Base-by-base conservation (phyloP, 345 rosid species). In the Salix dunnii region DNA sequence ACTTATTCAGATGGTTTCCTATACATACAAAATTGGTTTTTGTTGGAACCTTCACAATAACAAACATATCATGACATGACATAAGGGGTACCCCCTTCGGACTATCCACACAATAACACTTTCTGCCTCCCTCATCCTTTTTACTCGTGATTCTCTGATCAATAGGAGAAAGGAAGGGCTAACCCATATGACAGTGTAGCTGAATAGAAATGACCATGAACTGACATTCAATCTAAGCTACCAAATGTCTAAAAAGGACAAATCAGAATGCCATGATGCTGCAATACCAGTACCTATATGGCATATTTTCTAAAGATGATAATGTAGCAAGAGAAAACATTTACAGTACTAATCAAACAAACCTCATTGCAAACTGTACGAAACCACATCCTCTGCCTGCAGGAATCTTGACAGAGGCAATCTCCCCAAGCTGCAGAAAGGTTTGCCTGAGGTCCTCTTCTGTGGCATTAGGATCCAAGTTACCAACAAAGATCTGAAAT, bases 361-460 rank as follows among this genome's bases (percentile, higher is more conserved):
- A 91, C 99, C 97, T 92, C 49, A 89, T 83, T 63, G 84, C 88
- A 71, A 91, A 92, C 70, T 92, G 98, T 69, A 96, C 87, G 86
- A 85, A 96, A 38, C 97, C 98, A 48, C 96, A 96, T 82, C 97
- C 99, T 83, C 90, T 92, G 69, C 92, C 89, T 31, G 74, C 85
- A 75, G 98, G 99, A 89, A 96, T 96, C 81, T 93, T 92, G 77
- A 88, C 91, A 84, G 84, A 88, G 17, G 84, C 74, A 71, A 93
- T 86, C 66, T 96, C 97, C 76, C 99, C 98, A 67, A 89, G 86
- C 62, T 90, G 91, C 16, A 78, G 75, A 84, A 96, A 92, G 20
- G 86, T 81, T 75, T 92, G 91, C 88, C 87, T 91, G 87, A 96
- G 73, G 71, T 93, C 95, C 72, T 92, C 98, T 85, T 96, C 98